Base-by-base conservation (phyloP, 371 early-diverging fungal genomes). In the Zychaea mexicana region DNA sequence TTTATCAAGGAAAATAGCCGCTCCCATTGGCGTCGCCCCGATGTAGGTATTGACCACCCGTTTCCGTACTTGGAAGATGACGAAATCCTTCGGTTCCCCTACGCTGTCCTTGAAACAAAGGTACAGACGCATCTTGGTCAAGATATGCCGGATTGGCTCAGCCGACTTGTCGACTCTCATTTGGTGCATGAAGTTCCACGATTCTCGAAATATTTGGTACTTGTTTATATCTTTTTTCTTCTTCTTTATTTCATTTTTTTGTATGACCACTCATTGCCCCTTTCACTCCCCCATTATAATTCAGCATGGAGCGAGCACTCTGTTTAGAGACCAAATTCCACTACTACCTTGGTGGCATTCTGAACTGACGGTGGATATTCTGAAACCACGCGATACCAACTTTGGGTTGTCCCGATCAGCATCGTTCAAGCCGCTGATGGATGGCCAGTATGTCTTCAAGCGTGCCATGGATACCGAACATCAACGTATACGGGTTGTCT, bases 181-280 rank as follows among this genome's bases (percentile, higher is more conserved):
- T 77, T 97, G 62, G 96, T 97, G 33, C 94, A 95, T 72, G 95
- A 94, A 33, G 96, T 96, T n/a, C 96, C 97, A 57, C 96, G 96
- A 72, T 99, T 98, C 81, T 92, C 93, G 61, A 99, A 99, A 77
- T 99, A 94, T 79, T 42, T 42, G 5, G 42, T 42, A 0, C 15
- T 15, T n/a, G n/a, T n/a, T n/a, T n/a, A n/a, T n/a, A n/a, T n/a
- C 15, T 42, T 7, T 42, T 42, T 42, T 42, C 15, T 42, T 12
- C n/a, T 17, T 42, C 42, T 17, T 42, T 0, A 10, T 0, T 10
- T 8, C 15, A n/a, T 15, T 42, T 42, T 42, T 4, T 42, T 7
- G 15, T n/a, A 42, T 42, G n/a, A 12, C 4, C 13, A 42, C 15
- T 12, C n/a, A 1, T 0, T 42, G 42, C 42, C n/a, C 4, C 13